Conservation (phyloP, 495 filamentous ascomycete species). For the Penicillium paradoxum region DNA sequence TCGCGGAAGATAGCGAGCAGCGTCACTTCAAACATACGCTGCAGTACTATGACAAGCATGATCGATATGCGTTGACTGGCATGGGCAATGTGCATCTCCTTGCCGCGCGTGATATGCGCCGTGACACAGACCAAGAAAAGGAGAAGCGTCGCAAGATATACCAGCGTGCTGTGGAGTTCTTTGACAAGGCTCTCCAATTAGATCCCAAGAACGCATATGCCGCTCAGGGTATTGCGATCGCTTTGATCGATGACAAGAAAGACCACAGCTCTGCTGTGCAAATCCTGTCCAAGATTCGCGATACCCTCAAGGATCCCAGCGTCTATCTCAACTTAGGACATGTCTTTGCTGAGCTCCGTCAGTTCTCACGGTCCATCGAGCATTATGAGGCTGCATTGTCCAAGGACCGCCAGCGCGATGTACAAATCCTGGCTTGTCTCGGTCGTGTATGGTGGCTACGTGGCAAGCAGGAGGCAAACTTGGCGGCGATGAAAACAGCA, state of each 20-base stretch:
- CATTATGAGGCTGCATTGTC: constrained; percentile 83
- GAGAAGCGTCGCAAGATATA: constrained; percentile 84
- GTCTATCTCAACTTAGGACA: constrained; percentile 92
- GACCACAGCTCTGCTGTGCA: constrained; percentile 74
- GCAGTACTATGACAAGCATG: constrained; percentile 92
- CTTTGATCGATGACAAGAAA: constrained; percentile 87
- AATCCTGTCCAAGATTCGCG: constrained; percentile 81
- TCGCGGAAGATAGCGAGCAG: constrained; percentile 85
- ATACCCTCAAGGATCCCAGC: constrained; percentile 79
- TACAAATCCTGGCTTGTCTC: constrained; percentile 80
- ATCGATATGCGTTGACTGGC: constrained; percentile 85
- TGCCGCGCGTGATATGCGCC: constrained; percentile 86
- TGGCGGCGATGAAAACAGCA: constrained; percentile 77
- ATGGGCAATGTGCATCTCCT: constrained; percentile 93
- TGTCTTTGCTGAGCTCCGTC: constrained; percentile 80
- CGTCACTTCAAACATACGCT: constrained; percentile 94
- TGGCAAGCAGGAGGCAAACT: constrained; percentile 72
- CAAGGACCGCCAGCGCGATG: constrained; percentile 74
- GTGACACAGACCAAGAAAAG: constrained; percentile 82
- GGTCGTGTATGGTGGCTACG: constrained; percentile 90
- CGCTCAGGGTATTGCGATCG: constrained; percentile 92
- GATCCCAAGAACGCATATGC: constrained; percentile 93
- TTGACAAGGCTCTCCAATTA: constrained; percentile 91
- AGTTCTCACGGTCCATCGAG: constrained; percentile 86
- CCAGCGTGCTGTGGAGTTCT: constrained; percentile 91